Evolutionary conservation across 169 alveolate species (phyloP), one percentile per base, ranked within the genome.

Genomic region (Amoebophrya sp.): DNA sequence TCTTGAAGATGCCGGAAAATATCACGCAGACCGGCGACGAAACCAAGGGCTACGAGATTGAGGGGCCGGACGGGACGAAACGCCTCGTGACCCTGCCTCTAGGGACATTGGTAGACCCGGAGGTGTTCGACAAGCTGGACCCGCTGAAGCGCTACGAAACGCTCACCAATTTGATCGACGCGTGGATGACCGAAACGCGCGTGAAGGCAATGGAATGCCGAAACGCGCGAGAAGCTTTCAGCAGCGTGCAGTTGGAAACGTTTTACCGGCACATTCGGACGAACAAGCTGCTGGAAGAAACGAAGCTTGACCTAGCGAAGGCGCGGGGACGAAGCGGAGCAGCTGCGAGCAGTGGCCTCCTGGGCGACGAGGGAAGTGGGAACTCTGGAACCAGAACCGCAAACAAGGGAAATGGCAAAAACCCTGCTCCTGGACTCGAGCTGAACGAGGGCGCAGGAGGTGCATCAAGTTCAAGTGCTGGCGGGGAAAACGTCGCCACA

Each of bases 121-220:
- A 58, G 23, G 78, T 58, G 10, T 58, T 58, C 34, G 78, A 58
- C 78, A 16, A n/a, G 34, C 78, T 58, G 4, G 78, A 58, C 78
- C 78, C 78, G 78, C 7, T 58, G 78, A 58, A 58, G 23, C 26
- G 78, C 34, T 58, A 58, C 78, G 78, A 58, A 58, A 58, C 78
- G 78, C 34, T 58, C 34, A 58, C 78, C 34, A 58, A 58, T n/a
- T 58, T 58, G 78, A 58, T 58, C 78, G 95, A 93, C 42, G 95
- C 95, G 1, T 94, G 95, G 95, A 29, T 94, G 88, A 90, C 91
- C 43, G 95, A 93, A 2, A 70, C 90, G 69, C 90, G 95, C n/a
- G 91, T 88, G 43, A 92, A 92, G 88, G 95, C 95, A 0, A 91
- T 94, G 40, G 89, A 89, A 40, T 48, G 89, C 40, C 23, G 89